These are phyloP conservation scores for Penicillium verrucosum DNA, from an alignment of 2,329 filamentous ascomycete genomes.

Conservation along the genomic window DNA sequence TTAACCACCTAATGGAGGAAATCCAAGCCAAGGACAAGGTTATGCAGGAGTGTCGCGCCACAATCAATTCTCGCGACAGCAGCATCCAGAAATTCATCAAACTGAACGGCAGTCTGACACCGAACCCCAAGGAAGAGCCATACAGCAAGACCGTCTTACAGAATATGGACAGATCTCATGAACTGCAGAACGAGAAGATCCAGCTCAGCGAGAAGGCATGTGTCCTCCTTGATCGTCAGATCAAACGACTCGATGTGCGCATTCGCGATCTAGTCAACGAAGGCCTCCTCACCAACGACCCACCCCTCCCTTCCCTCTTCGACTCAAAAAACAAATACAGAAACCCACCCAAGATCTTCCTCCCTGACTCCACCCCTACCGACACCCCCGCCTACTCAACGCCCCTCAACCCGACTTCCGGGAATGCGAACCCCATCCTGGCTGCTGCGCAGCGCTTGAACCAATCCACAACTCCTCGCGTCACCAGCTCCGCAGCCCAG, in stretches of 20 bases:
- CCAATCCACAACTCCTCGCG: conserved; percentile 32
- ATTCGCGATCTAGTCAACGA: conserved; percentile 58
- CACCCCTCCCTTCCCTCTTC: conserved; percentile 58
- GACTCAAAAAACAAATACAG: conserved; percentile 45
- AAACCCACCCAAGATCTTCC: conserved; percentile 49
- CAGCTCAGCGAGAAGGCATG: conserved; percentile 59
- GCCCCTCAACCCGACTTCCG: conserved; percentile 55
- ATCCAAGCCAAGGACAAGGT: conserved; percentile 63
- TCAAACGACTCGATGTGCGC: conserved; percentile 61
- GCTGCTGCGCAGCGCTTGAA: conserved; percentile 51
- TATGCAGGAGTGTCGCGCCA: conserved; percentile 56
- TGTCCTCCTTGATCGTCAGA: conserved; percentile 59
- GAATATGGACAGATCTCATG: conserved; percentile 56
- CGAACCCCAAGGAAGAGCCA: conserved; percentile 62
- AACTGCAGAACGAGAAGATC: conserved; percentile 62
- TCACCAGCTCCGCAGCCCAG: conserved; percentile 38
- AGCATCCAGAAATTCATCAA: conserved; percentile 66
- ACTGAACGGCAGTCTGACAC: conserved; percentile 57
- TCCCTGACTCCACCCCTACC: conserved; percentile 45
- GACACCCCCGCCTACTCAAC: conserved; percentile 43
- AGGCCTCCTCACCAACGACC: conserved; percentile 58
- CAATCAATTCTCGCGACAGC: conserved; percentile 57
- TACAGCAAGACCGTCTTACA: conserved; percentile 57
- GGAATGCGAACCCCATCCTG: conserved; percentile 53
- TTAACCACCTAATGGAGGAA: conserved; percentile 64